These are phyloP conservation scores for Lyophyllum semitale DNA, from an alignment of 768 basidiomycete species.

Conservation along the genomic window DNA sequence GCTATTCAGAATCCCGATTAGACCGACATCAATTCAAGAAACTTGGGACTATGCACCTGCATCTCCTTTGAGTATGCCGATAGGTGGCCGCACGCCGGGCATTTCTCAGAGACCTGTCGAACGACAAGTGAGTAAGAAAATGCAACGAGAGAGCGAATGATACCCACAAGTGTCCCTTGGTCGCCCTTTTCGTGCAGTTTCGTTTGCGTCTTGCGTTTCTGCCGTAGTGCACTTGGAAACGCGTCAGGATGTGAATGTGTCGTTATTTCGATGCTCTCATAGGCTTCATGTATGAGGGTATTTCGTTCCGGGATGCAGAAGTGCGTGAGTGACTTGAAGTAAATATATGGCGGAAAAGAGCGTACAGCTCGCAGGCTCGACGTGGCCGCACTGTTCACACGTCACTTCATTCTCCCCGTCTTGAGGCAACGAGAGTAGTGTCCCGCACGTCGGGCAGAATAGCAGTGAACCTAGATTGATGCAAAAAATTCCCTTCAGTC, in stretches of 20 bases:
- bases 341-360: slow-evolving; percentile 21
- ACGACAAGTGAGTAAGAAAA: neutral
- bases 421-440: slow-evolving; percentile 79
- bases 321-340: neutral
- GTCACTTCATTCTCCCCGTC: slow-evolving; percentile 72
- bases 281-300: slow-evolving; percentile 45
- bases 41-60: slow-evolving; percentile 53
- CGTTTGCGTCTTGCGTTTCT: slow-evolving; percentile 89
- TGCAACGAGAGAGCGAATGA: neutral
- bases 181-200: slow-evolving; percentile 74
- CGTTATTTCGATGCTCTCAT: slow-evolving; percentile 87
- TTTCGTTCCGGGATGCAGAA: too few species aligned
- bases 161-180: slow-evolving; percentile 53
- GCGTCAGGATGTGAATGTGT: slow-evolving; percentile 93
- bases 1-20: slow-evolving; percentile 35
- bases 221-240: slow-evolving; percentile 85
- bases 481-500: neutral
- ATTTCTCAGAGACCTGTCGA: slow-evolving; percentile 84
- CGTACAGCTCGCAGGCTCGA: slow-evolving; percentile 89
- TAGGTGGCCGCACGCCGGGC: slow-evolving; percentile 82
- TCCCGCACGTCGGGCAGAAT: slow-evolving; percentile 94
- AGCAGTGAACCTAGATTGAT: slow-evolving; percentile 80
- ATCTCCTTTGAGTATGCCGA: slow-evolving; percentile 89
- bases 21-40: neutral
- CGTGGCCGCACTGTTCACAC: slow-evolving; percentile 88